Base-by-base conservation (phyloP, 192 early-diverging fungal species). In the Dimargaris cristalligena region DNA sequence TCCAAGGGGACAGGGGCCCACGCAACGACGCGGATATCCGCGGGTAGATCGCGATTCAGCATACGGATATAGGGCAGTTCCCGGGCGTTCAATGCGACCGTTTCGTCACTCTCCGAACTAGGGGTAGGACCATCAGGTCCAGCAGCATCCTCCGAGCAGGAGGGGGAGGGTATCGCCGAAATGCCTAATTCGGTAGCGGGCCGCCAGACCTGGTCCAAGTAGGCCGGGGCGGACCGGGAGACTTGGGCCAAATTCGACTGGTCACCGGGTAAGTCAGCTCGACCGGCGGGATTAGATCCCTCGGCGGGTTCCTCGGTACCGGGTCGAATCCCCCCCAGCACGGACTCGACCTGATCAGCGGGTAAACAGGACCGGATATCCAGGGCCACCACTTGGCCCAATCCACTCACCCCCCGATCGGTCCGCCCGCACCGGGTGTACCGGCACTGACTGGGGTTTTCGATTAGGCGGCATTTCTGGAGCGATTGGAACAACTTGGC, bases 361-460 rank as follows among this genome's bases (percentile, higher is more conserved):
- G 55, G 55, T 18, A 83, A 61, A 26, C 68, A 71, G 14, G 81
- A 83, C 25, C 92, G 75, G 2, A 98, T 78, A 45, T 86, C 76
- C 61, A 92, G 61, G 18, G 81, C 76, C n/a, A 90, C 67, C 0
- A 94, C 90, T 62, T 98, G 93, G 20, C 88, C 92, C 56, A 94
- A 78, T 33, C 83, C 83, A 57, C 87, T 90, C 14, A 98, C 93
- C 0, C 94, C 94, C 31, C 84, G 81, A 65, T 96, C 86, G 0
- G 87, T 88, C 22, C 87, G 74, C 14, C 92, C 92, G 66, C 89
- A 91, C 31, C 89, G 76, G 41, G 88, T 77, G 68, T 82, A 96
- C 44, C 77, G 79, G 70, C 85, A 88, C 23, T 69, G 58, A n/a
- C 73, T 62, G 25, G 83, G 74, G 57, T 75, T 72, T 16, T 74